Evolutionary conservation across 441 rosid genomes (phyloP).

Genomic region (Populus hybrid): DNA sequence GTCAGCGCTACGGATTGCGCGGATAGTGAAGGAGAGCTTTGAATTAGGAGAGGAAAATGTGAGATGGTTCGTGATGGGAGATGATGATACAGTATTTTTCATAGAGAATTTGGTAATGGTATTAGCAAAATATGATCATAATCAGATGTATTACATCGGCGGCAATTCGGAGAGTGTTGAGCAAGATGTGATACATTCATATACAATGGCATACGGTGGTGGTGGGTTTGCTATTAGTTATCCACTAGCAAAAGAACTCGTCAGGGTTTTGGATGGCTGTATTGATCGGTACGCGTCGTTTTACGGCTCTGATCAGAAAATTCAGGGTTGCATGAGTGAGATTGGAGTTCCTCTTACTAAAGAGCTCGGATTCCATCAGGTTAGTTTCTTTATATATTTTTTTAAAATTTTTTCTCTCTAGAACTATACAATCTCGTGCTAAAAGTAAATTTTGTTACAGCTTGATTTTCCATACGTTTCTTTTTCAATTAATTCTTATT

Average conservation of each 20-base stretch:
- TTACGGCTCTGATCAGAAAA: slow-evolving; percentile 80
- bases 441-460: neutral
- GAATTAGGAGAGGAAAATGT: slow-evolving; percentile 55
- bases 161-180: slow-evolving; percentile 78
- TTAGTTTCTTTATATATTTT: slow-evolving; percentile 12
- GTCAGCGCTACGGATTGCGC: slow-evolving; percentile 70
- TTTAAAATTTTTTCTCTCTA: slow-evolving; percentile 6
- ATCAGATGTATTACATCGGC: slow-evolving; percentile 79
- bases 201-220: slow-evolving; percentile 82
- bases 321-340: slow-evolving; percentile 64
- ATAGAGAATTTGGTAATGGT: slow-evolving; percentile 61
- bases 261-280: slow-evolving; percentile 63
- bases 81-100: slow-evolving; percentile 83
- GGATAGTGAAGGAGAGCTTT: slow-evolving; percentile 75
- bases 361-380: slow-evolving; percentile 93
- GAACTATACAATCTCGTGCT: neutral
- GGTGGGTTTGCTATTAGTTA: slow-evolving; percentile 86
- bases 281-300: slow-evolving; percentile 56
- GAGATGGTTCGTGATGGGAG: slow-evolving; percentile 92
- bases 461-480: neutral
- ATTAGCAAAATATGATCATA: slow-evolving; percentile 65
- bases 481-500: neutral
- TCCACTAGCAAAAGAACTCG: slow-evolving; percentile 60
- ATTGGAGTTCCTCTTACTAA: slow-evolving; percentile 68
- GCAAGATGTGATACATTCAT: slow-evolving; percentile 62